Evolutionary conservation across 345 rosid species (phyloP), one percentile per base, ranked within the genome.

Genomic region (Rhodamnia rubescens): DNA sequence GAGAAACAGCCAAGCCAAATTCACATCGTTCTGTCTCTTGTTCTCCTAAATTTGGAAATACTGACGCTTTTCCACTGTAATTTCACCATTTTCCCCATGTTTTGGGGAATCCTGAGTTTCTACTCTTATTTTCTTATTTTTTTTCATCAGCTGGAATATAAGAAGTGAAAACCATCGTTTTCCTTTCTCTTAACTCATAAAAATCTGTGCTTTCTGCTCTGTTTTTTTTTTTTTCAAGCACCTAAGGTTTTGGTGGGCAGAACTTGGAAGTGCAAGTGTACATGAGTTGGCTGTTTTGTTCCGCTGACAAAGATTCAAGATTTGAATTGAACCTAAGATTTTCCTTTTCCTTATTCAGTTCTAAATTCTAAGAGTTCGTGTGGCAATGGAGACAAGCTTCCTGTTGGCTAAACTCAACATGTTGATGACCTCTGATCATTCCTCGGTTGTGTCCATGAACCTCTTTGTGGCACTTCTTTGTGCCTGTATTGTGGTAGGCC

Each of bases 391-490:
- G 47, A 36, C 80, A 20, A 69, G 47, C 80, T 36, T 69, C 47
- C 80, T 69, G 80, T 69, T 9, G 80, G 80, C 80, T 36, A 69
- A 69, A 36, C 42, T 69, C 47, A 69, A 69, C 80, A 18, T 36
- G 47, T 20, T 86, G 29, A 64, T 88, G 29, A 82, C 89, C n/a
- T 86, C 91, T 12, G 90, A 89, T 61, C 93, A 91, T 85, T 55
- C 88, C 32, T 91, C 92, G 21, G 90, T 91, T 8, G 92, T 89
- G 61, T 86, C 93, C 9, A 88, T 91, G 78, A 91, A 90, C 85
- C 89, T 91, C 47, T 91, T 90, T 50, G 93, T 91, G 84, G 92
- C 91, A 13, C 90, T 91, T 13, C 89, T 91, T 21, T 90, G 91
- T 52, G 90, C 85, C 8, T 91, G 93, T 84, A 90, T 91, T n/a